Evolutionary conservation across 2,329 filamentous ascomycete species (phyloP).

Genomic region (Chrysoporthe puriensis): DNA sequence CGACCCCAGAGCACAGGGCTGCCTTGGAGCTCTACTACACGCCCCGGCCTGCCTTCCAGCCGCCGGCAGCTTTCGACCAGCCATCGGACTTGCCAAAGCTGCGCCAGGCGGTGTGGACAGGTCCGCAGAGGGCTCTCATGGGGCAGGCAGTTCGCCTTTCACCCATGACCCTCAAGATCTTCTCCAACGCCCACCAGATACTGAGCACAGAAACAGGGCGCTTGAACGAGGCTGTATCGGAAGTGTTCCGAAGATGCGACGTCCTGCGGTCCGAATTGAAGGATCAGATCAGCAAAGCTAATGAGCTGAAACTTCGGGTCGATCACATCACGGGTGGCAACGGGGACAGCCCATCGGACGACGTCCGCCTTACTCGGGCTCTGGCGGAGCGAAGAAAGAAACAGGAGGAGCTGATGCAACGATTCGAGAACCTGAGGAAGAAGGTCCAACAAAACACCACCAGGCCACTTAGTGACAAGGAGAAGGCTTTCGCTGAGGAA

Average conservation of each 20-base stretch:
- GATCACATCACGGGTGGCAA: constrained; percentile 68
- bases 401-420: constrained; percentile 59
- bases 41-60: constrained; percentile 68
- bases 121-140: constrained; percentile 62
- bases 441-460: constrained; percentile 52
- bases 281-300: constrained; percentile 68
- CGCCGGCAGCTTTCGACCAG: constrained; percentile 61
- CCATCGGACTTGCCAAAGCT: constrained; percentile 39
- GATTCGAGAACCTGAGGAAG: constrained; percentile 62
- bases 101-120: constrained; percentile 60
- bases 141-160: constrained; percentile 72
- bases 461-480: constrained; percentile 64
- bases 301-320: constrained; percentile 67
- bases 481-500: constrained; percentile 55
- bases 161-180: constrained; percentile 69
- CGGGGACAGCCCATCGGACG: constrained; percentile 55
- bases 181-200: constrained; percentile 74
- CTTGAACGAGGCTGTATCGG: constrained; percentile 70
- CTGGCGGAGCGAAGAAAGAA: constrained; percentile 57
- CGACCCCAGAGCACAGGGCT: constrained; percentile 39
- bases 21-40: constrained; percentile 58
- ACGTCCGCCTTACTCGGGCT: constrained; percentile 62
- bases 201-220: constrained; percentile 70
- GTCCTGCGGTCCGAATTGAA: constrained; percentile 68
- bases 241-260: constrained; percentile 73